Evolutionary conservation across 1,139 yeast genomes (phyloP).

Genomic region (Insectozyma bohioensis): DNA sequence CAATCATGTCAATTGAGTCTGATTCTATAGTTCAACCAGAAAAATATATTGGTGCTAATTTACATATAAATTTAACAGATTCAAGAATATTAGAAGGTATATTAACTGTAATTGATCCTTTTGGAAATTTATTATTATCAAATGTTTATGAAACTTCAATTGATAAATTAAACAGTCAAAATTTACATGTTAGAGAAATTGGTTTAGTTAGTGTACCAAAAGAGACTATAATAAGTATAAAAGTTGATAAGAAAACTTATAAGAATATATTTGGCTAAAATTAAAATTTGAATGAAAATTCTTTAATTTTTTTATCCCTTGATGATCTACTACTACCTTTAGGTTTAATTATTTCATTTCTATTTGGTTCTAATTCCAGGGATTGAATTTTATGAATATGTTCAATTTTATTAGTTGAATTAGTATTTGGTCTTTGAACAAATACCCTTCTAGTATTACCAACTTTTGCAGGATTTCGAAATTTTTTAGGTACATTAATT

Average conservation of each 20-base stretch:
- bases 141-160: slow-evolving; percentile 35
- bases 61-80: slow-evolving; percentile 32
- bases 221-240: slow-evolving; percentile 26
- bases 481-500: slow-evolving; percentile 19
- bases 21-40: slow-evolving; percentile 18
- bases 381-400: slow-evolving; percentile 2
- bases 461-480: slow-evolving; percentile 15
- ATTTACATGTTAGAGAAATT: slow-evolving; percentile 33
- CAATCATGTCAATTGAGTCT: neutral
- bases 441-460: slow-evolving; percentile 18
- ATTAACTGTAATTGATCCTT: slow-evolving; percentile 45
- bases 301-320: slow-evolving; percentile 2
- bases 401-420: slow-evolving; percentile 2
- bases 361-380: neutral
- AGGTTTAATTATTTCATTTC: no score
- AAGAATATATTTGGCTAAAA: slow-evolving; percentile 11
- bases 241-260: slow-evolving; percentile 24
- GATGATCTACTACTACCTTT: neutral
- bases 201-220: slow-evolving; percentile 50
- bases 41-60: slow-evolving; percentile 32
- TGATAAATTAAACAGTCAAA: slow-evolving; percentile 24
- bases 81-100: slow-evolving; percentile 37
- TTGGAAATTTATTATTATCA: slow-evolving; percentile 42
- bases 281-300: slow-evolving; percentile 1
- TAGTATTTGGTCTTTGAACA: slow-evolving; percentile 14